A percentile compares a stretch with the other conserved stretches of the same genome.
These are phyloP conservation scores for Ceratocystis cubensis DNA, from an alignment of 2,329 filamentous ascomycete genomes.

Conservation along the genomic window DNA sequence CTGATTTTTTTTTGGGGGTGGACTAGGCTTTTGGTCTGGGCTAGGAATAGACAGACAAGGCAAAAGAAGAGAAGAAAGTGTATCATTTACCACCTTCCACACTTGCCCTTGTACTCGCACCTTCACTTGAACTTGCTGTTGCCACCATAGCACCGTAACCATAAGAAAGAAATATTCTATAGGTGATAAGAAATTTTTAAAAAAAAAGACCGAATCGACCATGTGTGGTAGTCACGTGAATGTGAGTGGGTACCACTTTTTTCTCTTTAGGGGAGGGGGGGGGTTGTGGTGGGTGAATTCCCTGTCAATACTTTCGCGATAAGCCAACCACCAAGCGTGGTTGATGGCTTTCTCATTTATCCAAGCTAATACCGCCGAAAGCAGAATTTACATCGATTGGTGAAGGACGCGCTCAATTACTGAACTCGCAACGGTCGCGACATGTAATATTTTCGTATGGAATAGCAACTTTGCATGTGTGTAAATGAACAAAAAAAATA, in stretches of 20 bases:
- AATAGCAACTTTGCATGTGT: neutral
- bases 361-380: neutral
- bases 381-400: neutral
- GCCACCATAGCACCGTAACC: neutral
- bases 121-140: neutral
- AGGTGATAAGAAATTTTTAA: too few relatives aligned
- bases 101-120: too few relatives aligned
- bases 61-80: neutral
- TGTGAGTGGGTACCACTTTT: neutral
- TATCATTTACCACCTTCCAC: too few relatives aligned
- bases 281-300: neutral
- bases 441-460: neutral
- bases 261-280: neutral
- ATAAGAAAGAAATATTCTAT: too few relatives aligned
- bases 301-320: conserved; percentile 2
- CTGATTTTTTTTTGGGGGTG: conserved; percentile 11
- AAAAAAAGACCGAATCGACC: neutral
- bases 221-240: neutral
- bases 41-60: neutral
- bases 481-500: neutral
- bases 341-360: neutral
- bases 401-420: neutral
- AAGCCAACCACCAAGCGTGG: conserved; percentile 1
- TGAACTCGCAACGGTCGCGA: neutral
- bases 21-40: neutral